These are phyloP conservation scores for Fusarium acutatum DNA, from an alignment of 2,329 filamentous ascomycete genomes.

Conservation along the genomic window DNA sequence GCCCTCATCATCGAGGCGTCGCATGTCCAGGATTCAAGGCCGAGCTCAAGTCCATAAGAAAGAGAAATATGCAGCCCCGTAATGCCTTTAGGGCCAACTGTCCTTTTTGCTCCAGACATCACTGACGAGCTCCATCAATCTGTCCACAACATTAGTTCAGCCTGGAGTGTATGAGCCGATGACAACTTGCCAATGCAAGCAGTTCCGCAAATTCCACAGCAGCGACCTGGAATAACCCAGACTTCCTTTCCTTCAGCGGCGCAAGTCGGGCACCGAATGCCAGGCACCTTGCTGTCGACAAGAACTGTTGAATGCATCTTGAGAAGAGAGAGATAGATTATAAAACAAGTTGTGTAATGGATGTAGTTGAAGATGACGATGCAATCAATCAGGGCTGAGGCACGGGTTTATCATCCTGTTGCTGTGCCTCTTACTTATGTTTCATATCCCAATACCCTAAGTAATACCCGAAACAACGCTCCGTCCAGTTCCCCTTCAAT, in stretches of 20 bases:
- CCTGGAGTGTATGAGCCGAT: no score
- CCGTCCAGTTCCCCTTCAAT: neutral
- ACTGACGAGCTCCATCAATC: neutral
- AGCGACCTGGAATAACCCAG: neutral
- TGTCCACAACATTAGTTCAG: neutral
- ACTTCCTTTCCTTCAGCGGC: neutral
- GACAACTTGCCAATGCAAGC: neutral
- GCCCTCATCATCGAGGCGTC: neutral
- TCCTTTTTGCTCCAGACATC: neutral
- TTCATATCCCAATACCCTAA: neutral
- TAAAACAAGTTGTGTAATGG: no score
- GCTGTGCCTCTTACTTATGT: neutral
- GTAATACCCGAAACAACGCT: neutral
- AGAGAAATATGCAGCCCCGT: accelerated
- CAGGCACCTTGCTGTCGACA: neutral
- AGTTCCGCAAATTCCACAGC: neutral
- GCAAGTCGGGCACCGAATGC: neutral
- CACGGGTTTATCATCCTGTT: neutral
- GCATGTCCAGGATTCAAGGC: no score
- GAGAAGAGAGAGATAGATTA: neutral
- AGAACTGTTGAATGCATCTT: neutral
- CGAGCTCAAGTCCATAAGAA: no score
- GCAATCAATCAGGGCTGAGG: accelerated
- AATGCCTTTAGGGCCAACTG: accelerated
- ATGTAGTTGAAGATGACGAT: no score